Percentiles rank a stretch among this genome's conserved stretches.
These are phyloP conservation scores for Cyclocybe cylindracea DNA, from an alignment of 768 basidiomycete species.

Conservation along the genomic window DNA sequence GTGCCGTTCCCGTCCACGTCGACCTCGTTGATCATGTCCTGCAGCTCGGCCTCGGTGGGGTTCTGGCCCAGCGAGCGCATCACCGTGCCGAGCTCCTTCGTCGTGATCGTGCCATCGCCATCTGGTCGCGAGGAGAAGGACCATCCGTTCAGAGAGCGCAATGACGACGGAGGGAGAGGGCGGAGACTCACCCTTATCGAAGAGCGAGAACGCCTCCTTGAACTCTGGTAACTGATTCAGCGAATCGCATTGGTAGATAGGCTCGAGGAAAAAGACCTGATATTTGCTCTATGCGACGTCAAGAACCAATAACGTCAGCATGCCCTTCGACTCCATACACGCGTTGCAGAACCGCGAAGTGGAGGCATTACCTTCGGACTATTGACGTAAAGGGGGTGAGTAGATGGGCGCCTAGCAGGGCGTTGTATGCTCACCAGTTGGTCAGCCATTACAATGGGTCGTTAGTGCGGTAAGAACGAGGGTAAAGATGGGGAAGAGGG, in stretches of 20 bases:
- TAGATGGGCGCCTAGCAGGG: background rate
- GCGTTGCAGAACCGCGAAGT: slow-evolving; percentile 11
- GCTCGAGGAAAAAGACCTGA: slow-evolving; percentile 56
- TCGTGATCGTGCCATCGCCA: slow-evolving; percentile 51
- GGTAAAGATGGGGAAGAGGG: slow-evolving; percentile 3
- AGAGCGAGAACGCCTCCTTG: slow-evolving; percentile 98
- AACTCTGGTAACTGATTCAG: slow-evolving; percentile 53
- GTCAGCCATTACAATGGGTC: slow-evolving; percentile 47
- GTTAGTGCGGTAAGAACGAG: slow-evolving; percentile 4
- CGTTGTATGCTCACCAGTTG: slow-evolving; percentile 47
- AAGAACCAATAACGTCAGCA: slow-evolving; percentile 2
- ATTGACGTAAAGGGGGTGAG: slow-evolving; percentile 10
- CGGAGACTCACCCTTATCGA: slow-evolving; percentile 79
- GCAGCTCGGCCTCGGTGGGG: slow-evolving; percentile 48
- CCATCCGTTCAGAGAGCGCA: slow-evolving; percentile 1
- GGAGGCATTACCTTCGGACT: slow-evolving; percentile 57
- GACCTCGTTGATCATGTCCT: slow-evolving; percentile 51
- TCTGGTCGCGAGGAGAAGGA: slow-evolving; percentile 30
- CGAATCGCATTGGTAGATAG: background rate
- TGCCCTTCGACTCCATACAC: slow-evolving; percentile 6
- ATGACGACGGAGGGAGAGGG: background rate
- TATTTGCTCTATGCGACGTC: slow-evolving; percentile 71
- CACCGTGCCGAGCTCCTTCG: slow-evolving; percentile 46
- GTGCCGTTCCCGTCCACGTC: slow-evolving; percentile 45
- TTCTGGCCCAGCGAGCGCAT: slow-evolving; percentile 52